Evolutionary conservation across 1,284 basidiomycete genomes (phyloP).

Genomic region (Peniophora sp.): DNA sequence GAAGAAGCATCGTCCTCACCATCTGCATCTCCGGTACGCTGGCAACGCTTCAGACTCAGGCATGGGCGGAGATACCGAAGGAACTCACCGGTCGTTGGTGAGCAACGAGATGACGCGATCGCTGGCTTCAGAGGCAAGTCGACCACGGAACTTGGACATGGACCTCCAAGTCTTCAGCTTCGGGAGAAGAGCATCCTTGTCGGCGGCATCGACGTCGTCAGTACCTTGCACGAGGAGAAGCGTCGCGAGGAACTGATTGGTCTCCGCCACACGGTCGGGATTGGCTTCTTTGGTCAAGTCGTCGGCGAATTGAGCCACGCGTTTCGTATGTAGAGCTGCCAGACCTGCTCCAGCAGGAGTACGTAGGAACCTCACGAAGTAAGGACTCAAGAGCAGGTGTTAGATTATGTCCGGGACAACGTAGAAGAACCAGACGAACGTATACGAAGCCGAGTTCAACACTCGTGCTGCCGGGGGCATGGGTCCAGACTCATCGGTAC

Average conservation of each 20-base stretch:
- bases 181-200: not conserved
- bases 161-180: not conserved
- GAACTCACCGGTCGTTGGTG: not conserved
- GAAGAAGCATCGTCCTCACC: not conserved
- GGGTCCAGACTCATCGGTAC: not conserved
- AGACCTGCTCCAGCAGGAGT: not conserved
- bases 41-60: not conserved
- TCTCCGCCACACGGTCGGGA: not conserved
- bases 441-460: not conserved
- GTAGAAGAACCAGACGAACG: not conserved
- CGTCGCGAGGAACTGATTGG: not conserved
- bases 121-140: not conserved
- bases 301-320: not conserved
- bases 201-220: not conserved
- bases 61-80: not conserved
- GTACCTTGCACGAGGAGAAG: not conserved
- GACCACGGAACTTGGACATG: not conserved
- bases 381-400: not conserved
- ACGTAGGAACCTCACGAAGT: conserved; percentile 1
- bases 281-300: not conserved
- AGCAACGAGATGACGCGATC: not conserved
- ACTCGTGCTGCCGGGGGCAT: not conserved
- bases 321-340: conserved; percentile 1
- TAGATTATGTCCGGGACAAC: too few relatives aligned
- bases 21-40: not conserved